Evolutionary conservation across 2,329 filamentous ascomycete genomes (phyloP).

Genomic region (Talaromyces funiculosus): DNA sequence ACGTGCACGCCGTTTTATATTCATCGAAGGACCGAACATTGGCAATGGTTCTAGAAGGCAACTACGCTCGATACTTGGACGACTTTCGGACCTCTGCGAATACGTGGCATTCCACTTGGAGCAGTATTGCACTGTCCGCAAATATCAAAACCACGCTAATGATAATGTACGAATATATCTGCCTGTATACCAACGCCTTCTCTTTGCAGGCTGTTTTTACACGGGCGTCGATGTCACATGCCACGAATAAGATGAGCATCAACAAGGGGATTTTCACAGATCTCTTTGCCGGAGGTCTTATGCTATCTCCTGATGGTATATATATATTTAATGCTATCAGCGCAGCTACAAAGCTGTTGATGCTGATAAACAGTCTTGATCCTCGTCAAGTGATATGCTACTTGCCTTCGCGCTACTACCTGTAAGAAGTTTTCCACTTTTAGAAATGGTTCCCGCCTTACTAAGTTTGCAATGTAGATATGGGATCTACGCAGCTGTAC

Average conservation of each 20-base stretch:
- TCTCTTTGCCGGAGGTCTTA: background rate
- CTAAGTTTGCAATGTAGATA: background rate
- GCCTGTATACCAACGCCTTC: background rate
- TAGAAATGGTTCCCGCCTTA: too few species aligned
- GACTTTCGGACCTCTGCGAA: slow-evolving; percentile 14
- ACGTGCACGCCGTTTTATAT: slow-evolving; percentile 19
- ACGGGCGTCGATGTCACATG: background rate
- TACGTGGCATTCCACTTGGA: slow-evolving; percentile 4
- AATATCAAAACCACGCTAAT: background rate
- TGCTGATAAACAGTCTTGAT: background rate
- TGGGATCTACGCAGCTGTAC: background rate
- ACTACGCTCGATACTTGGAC: slow-evolving; percentile 20
- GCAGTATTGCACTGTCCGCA: background rate
- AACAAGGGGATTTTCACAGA: background rate
- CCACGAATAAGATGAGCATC: background rate
- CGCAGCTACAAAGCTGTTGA: background rate
- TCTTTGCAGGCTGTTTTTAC: background rate
- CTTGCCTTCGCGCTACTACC: background rate
- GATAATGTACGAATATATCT: background rate
- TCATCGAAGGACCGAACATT: slow-evolving; percentile 17
- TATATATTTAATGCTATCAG: background rate
- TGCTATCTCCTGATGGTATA: background rate
- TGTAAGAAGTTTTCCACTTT: too few species aligned
- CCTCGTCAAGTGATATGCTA: background rate
- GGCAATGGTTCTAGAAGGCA: slow-evolving; percentile 16